These are phyloP conservation scores for Coniophora puteana DNA, from an alignment of 1,284 basidiomycete species.

Conservation along the genomic window DNA sequence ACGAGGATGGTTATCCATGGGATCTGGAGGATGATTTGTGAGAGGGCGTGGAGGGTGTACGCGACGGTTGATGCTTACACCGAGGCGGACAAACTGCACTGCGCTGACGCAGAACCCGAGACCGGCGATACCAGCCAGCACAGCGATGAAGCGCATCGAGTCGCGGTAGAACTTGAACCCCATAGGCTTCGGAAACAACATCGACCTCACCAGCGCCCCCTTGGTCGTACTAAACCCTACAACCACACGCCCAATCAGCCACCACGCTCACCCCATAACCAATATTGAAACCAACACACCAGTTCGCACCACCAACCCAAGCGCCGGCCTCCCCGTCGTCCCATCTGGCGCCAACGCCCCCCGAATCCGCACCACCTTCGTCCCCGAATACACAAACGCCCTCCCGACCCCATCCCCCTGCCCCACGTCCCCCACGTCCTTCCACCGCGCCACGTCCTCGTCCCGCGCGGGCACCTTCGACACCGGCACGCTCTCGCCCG, in stretches of 20 bases:
- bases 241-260: background rate
- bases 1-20: slow-evolving; percentile 89
- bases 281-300: too few relatives aligned
- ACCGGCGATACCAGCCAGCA: slow-evolving; percentile 85
- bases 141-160: slow-evolving; percentile 94
- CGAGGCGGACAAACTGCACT: slow-evolving; percentile 89
- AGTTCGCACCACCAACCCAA: slow-evolving; percentile 90
- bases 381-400: slow-evolving; percentile 90
- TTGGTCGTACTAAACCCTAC: slow-evolving; percentile 98
- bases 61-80: slow-evolving; percentile 51
- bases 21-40: slow-evolving; percentile 46
- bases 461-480: slow-evolving; percentile 81
- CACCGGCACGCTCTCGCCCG: slow-evolving; percentile 93
- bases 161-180: slow-evolving; percentile 98
- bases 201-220: slow-evolving; percentile 92
- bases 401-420: slow-evolving; percentile 74
- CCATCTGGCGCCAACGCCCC: slow-evolving; percentile 55
- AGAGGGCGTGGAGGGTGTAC: slow-evolving; percentile 5
- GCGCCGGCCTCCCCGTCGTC: slow-evolving; percentile 59
- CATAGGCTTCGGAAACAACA: slow-evolving; percentile 98
- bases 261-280: background rate
- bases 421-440: slow-evolving; percentile 64
- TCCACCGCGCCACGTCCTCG: slow-evolving; percentile 68
- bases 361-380: slow-evolving; percentile 89
- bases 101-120: slow-evolving; percentile 88